Evolutionary conservation across 2,329 filamentous ascomycete genomes (phyloP).

Genomic region (Aspergillus fijiensis): DNA sequence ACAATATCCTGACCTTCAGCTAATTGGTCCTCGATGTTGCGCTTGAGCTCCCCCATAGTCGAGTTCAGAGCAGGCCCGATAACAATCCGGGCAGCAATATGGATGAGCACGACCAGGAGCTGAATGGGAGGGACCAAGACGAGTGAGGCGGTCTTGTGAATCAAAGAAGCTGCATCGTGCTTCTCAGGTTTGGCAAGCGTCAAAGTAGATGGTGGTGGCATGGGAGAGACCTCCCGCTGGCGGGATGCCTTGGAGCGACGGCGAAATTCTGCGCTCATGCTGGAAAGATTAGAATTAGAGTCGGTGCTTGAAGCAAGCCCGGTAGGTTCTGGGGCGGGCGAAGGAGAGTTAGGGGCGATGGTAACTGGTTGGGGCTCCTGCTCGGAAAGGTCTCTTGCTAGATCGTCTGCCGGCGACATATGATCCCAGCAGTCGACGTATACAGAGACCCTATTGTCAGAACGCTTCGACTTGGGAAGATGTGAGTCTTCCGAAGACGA

Average conservation of each 20-base stretch:
- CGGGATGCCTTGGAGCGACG: conserved; percentile 57
- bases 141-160: conserved; percentile 74
- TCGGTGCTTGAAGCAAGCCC: conserved; percentile 31
- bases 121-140: conserved; percentile 78
- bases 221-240: conserved; percentile 62
- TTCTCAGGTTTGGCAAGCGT: conserved; percentile 52
- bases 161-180: conserved; percentile 61
- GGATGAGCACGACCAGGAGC: conserved; percentile 74
- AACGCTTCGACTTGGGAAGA: conserved; percentile 30
- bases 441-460: background rate
- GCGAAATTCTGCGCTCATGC: conserved; percentile 42
- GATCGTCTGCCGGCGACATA: background rate
- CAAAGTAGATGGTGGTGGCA: conserved; percentile 67
- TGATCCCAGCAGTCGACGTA: conserved; percentile 12
- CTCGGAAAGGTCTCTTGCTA: conserved; percentile 11
- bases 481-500: background rate
- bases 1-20: conserved; percentile 27
- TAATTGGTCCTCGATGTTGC: conserved; percentile 18
- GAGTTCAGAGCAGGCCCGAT: conserved; percentile 30
- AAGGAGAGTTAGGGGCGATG: conserved; percentile 1
- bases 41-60: conserved; percentile 17
- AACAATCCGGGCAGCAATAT: conserved; percentile 74
- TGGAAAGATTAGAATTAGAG: conserved; percentile 25
- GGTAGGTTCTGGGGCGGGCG: background rate
- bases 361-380: conserved; percentile 1